phyloP scores from a whole-genome alignment of 441 rosid genomes.

The Dalechampia spathulata region DNA sequence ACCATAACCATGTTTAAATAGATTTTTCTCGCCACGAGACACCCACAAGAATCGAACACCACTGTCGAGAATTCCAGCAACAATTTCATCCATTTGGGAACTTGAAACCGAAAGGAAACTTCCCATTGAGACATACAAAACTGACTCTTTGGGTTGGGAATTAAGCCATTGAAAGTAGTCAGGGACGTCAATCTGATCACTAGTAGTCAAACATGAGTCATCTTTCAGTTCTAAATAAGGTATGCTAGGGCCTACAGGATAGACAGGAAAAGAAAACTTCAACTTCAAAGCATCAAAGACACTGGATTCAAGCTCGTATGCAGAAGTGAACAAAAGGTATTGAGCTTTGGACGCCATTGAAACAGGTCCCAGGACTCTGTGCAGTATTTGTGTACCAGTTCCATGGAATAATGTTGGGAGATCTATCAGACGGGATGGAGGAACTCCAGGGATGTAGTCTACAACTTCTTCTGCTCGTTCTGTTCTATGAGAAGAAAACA shows the following conservation, averaged over 20 bases:
- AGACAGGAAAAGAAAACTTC: neutral
- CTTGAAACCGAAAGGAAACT: neutral
- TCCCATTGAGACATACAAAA: neutral
- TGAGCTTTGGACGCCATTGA: neutral
- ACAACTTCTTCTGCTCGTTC: neutral
- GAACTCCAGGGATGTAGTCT: neutral
- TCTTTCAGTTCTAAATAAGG: neutral
- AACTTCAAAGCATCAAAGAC: neutral
- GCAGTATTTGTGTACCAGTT: neutral
- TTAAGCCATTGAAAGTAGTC: neutral
- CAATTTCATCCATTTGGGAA: neutral
- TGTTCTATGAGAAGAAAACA: neutral
- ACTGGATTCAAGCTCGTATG: neutral
- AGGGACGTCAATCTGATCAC: neutral
- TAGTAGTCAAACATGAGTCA: neutral
- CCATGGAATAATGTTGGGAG: neutral
- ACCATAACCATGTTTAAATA: neutral
- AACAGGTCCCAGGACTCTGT: neutral
- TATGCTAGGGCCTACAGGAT: neutral
- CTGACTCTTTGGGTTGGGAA: neutral
- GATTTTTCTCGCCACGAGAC: neutral
- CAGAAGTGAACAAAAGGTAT: neutral
- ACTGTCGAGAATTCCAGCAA: neutral
- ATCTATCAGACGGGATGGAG: neutral
- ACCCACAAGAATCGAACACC: neutral